Percentiles rank a stretch among this genome's conserved stretches.
Conservation (phyloP, 768 basidiomycete species). For the Mycena indigotica region DNA sequence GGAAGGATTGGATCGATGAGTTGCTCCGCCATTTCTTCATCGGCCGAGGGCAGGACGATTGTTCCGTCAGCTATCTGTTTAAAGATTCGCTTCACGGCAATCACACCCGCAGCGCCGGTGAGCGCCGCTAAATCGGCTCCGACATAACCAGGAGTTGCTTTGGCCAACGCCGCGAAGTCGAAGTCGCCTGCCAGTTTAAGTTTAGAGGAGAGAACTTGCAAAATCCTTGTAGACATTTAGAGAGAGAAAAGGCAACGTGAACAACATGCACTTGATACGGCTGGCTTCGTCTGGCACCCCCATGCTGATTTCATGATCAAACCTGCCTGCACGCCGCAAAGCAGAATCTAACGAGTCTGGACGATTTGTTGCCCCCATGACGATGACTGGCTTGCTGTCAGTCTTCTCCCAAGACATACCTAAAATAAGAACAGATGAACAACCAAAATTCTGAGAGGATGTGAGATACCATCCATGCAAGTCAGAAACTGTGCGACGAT, state of each 20-base stretch:
- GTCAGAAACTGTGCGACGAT: constrained; percentile 98
- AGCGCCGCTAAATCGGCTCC: constrained; percentile 92
- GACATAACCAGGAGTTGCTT: constrained; percentile 95
- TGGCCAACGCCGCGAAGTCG: constrained; percentile 82
- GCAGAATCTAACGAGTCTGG: constrained; percentile 95
- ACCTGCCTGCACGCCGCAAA: constrained; percentile 88
- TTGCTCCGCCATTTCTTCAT: too few relatives aligned
- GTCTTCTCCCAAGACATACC: constrained; percentile 96
- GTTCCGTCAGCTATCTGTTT: constrained; percentile 71
- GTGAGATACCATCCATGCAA: constrained; percentile 96
- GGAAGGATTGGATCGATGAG: too few relatives aligned
- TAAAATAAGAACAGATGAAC: constrained; percentile 34
- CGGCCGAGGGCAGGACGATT: constrained; percentile 48
- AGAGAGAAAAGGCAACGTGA: neutral
- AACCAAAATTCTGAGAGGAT: neutral
- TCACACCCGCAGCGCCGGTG: constrained; percentile 91
- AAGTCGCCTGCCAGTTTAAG: constrained; percentile 87
- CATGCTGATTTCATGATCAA: constrained; percentile 98
- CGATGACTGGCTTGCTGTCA: constrained; percentile 88
- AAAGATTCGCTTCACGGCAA: constrained; percentile 96
- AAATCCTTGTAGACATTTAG: constrained; percentile 60
- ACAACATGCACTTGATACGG: constrained; percentile 72
- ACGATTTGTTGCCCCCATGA: constrained; percentile 95
- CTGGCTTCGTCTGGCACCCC: constrained; percentile 93
- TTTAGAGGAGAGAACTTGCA: constrained; percentile 82